These are phyloP conservation scores for Hibiscus trionum DNA, from an alignment of 345 rosid species.

Conservation along the genomic window DNA sequence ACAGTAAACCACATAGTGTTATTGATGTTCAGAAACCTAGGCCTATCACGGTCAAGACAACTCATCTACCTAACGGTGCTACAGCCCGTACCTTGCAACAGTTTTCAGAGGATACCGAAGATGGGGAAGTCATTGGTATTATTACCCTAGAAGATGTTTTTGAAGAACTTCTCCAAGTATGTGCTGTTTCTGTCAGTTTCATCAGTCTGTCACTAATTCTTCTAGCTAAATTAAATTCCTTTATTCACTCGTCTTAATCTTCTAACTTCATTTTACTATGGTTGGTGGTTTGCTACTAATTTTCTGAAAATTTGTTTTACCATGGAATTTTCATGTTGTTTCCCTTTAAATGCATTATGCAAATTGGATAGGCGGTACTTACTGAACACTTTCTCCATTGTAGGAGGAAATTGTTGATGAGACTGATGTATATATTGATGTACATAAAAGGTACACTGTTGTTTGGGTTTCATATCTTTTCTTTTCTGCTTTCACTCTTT, in stretches of 20 bases:
- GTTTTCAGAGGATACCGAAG: constrained; percentile 52
- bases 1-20: constrained; percentile 24
- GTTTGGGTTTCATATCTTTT: neutral
- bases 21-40: constrained; percentile 40
- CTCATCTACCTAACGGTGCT: constrained; percentile 22
- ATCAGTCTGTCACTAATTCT: neutral
- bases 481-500: neutral
- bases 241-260: neutral
- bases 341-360: neutral
- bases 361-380: neutral
- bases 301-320: neutral
- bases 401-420: constrained; percentile 83
- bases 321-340: neutral
- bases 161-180: constrained; percentile 82
- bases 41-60: constrained; percentile 25
- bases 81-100: constrained; percentile 23
- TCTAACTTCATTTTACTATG: neutral
- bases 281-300: neutral
- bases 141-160: constrained; percentile 80
- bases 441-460: constrained; percentile 58
- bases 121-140: constrained; percentile 76
- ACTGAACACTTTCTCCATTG: constrained; percentile 19
- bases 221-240: constrained; percentile 1
- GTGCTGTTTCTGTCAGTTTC: constrained; percentile 4
- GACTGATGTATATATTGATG: constrained; percentile 69